Base-by-base conservation (phyloP, 225 moss, liverwort and hornwort species). In the Physcomitrellopsis africana region DNA sequence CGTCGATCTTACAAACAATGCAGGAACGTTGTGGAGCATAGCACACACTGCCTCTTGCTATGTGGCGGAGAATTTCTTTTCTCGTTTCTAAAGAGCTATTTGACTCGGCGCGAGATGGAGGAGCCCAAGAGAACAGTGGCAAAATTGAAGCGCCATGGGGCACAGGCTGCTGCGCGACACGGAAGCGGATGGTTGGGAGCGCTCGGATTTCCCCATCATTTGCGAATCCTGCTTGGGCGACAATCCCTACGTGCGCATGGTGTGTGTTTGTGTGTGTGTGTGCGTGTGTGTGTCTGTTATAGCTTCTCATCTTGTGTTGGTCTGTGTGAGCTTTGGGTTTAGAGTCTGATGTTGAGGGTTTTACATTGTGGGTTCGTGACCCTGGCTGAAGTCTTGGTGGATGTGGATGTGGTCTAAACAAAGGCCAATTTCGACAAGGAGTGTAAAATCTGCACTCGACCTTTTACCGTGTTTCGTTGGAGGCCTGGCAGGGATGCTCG, bases 401-500 rank as follows among this genome's bases (percentile, higher is more conserved):
- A 27, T 73, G 32, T 79, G 59, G 44, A n/a, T 17, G 3, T 63
- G 71, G 14, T 75, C 49, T 82, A 99, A 95, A 99, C 99, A 1
- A 99, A 99, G 62, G 99, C 99, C 15, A 93, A 95, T 86, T 99
- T 95, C 37, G 99, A 99, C 68, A 93, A 99, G 64, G 99, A 99
- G 77, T 99, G 99, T 74, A 95, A 99, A 78, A 99, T 99, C 18
- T 99, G 99, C 54, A 99, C 95, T 0, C 84, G 99, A 9, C 99
- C 99, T 0, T 99, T 99, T 32, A 95, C 95, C 1, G 95, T 99
- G 42, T 99, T 99, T 65, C 89, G 99, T 26, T 99, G 99, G 99
- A 93, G 95, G 65, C 95, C 99, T 3, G 99, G 99, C 16, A 82
- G 99, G 46, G 99, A 99, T 81, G 95, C 99, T 0, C 86, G 99